Percentiles rank a stretch among this genome's conserved stretches.
Evolutionary conservation across 176 grass and related monocot species (phyloP).

Genomic region (Metroxylon sagu): DNA sequence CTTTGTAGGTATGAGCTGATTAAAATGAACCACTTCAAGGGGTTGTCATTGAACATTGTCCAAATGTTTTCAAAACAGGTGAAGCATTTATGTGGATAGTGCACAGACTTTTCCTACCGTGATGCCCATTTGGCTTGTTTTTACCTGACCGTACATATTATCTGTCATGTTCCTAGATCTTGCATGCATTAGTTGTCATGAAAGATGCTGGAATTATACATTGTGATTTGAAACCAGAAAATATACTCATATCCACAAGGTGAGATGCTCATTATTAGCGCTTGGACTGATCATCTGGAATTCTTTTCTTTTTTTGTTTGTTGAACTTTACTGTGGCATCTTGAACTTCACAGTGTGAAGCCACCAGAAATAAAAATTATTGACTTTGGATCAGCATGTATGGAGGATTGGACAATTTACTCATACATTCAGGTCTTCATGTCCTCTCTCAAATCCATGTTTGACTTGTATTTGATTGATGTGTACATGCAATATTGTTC

Average conservation of each 20-base stretch:
- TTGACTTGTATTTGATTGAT: too few relatives aligned
- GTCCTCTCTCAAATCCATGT: too few relatives aligned
- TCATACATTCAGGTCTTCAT: constrained; percentile 87
- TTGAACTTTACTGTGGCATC: background rate
- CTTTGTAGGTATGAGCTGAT: constrained; percentile 77
- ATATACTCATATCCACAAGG: constrained; percentile 87
- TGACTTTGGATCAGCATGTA: constrained; percentile 99
- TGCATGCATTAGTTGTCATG: constrained; percentile 88
- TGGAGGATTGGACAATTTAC: constrained; percentile 87
- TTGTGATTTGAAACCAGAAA: constrained; percentile 99
- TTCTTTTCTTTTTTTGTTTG: too few relatives aligned
- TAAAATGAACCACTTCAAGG: constrained; percentile 83
- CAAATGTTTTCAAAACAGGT: constrained; percentile 97
- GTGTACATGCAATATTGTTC: too few relatives aligned
- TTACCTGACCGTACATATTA: constrained; percentile 15
- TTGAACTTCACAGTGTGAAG: constrained; percentile 52
- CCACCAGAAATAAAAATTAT: constrained; percentile 94
- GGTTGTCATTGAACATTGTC: constrained; percentile 72
- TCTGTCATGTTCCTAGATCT: constrained; percentile 54
- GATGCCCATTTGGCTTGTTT: constrained; percentile 15
- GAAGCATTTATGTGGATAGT: constrained; percentile 19
- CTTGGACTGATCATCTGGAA: background rate
- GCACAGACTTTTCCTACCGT: background rate
- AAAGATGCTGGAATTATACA: constrained; percentile 97
- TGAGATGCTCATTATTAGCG: constrained; percentile 33